phyloP scores from a whole-genome alignment of 768 basidiomycete genomes.

The Tricholoma flavovirens region DNA sequence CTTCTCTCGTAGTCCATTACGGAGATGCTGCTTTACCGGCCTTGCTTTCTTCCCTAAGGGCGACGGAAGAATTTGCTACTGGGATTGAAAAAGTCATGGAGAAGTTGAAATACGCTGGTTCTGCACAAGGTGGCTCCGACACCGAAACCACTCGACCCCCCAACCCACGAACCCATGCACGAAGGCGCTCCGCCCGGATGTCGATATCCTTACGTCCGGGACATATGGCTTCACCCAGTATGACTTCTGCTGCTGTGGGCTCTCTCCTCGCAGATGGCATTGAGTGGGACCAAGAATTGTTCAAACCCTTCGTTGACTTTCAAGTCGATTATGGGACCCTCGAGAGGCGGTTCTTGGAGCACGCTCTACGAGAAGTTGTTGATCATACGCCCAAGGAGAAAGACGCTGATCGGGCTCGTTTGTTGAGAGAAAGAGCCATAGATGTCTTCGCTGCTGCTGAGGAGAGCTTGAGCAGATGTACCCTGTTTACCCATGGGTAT shows the following conservation, averaged over 20 bases:
- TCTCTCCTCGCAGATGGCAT: conserved; percentile 29
- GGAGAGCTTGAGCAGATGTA: conserved; percentile 70
- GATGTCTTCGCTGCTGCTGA: conserved; percentile 76
- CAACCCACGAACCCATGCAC: conserved; percentile 23
- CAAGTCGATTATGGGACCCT: conserved; percentile 80
- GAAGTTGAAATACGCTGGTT: conserved; percentile 44
- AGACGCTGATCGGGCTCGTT: conserved; percentile 47
- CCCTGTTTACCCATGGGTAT: conserved; percentile 85
- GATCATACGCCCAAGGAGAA: conserved; percentile 37
- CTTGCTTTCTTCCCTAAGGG: conserved; percentile 63
- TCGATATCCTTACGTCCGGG: conserved; percentile 57
- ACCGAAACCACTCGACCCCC: conserved; percentile 11
- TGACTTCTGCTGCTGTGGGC: conserved; percentile 13
- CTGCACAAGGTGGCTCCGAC: conserved; percentile 16
- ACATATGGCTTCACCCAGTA: conserved; percentile 22
- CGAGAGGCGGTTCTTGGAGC: conserved; percentile 67
- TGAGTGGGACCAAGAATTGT: conserved; percentile 89
- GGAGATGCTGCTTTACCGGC: conserved; percentile 60
- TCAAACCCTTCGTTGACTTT: conserved; percentile 90
- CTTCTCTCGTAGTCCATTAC: conserved; percentile 59
- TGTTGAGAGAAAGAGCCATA: conserved; percentile 68
- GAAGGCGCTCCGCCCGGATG: conserved; percentile 57
- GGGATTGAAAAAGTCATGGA: conserved; percentile 72
- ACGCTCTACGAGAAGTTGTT: conserved; percentile 45
- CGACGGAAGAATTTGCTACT: conserved; percentile 80